Base-by-base conservation (phyloP, 140 eudicot genomes). In the Bidens hawaiensis region DNA sequence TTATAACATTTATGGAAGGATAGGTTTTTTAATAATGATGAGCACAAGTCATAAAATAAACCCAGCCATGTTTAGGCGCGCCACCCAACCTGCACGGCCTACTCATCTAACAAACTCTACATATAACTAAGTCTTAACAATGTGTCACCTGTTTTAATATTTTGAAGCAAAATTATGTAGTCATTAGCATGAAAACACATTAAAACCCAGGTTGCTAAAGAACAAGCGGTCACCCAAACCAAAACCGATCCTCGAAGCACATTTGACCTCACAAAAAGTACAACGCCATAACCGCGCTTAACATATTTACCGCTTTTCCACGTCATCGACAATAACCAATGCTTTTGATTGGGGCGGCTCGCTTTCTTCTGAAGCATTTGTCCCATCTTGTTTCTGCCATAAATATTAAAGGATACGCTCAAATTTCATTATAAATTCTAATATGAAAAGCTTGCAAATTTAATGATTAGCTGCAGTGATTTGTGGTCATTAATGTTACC, bases 401-500 rank as follows among this genome's bases (percentile, higher is more conserved):
- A 24, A 22, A 51, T 24, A 51, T 50, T 18, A 31, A 21, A 22
- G 18, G 2, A 36, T 15, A 26, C 24, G 19, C 33, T 21, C 6
- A 24, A 30, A 8, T 51, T 36, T 22, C 53, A 15, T 52, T 3
- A n/a, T 13, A 18, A 22, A 34, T 19, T 16, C 34, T 49, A n/a
- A 50, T 10, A 65, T 21, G 43, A 34, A n/a, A 65, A 33, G 31
- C 2, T 41, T 10, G 48, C 38, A 34, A 1, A 9, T 40, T 60
- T 21, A 11, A 47, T 28, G 25, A 56, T 4, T 28, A 47, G 6
- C 25, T 46, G 14, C 12, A 22, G 26, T 22, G 17, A 69, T 30
- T 45, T 19, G 27, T 28, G 67, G 11, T 70, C 48, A 36, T n/a
- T n/a, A 18, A 31, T 10, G 23, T 55, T 69, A 85, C 94, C 96